Evolutionary conservation across 257 asterid species (phyloP).

Genomic region (Buddleja alternifolia): DNA sequence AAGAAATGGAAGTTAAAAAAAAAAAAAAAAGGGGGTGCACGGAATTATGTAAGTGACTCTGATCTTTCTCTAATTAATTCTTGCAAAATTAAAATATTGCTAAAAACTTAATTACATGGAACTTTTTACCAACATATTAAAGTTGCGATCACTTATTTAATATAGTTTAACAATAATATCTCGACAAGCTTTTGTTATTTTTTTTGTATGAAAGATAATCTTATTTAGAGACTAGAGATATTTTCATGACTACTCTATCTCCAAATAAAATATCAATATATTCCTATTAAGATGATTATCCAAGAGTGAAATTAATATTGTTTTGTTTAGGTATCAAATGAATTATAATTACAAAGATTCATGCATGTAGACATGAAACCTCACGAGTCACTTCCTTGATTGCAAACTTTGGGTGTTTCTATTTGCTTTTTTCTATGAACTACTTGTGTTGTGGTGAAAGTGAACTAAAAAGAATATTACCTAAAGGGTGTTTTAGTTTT

Average conservation of each 20-base stretch:
- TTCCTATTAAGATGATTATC: too few species aligned
- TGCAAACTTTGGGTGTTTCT: background rate
- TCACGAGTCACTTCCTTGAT: background rate
- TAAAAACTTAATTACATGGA: too few species aligned
- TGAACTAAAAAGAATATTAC: too few species aligned
- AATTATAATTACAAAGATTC: background rate
- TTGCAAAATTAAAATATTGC: too few species aligned
- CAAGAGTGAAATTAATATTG: background rate
- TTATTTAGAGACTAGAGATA: background rate
- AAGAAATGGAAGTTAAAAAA: too few species aligned
- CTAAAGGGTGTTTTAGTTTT: too few species aligned
- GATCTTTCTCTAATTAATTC: too few species aligned
- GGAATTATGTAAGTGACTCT: too few species aligned
- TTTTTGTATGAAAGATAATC: background rate
- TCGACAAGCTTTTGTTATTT: constrained; percentile 1
- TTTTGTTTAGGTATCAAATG: background rate
- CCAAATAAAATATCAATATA: too few species aligned
- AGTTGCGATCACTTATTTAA: too few species aligned
- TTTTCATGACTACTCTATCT: background rate
- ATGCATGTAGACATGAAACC: background rate
- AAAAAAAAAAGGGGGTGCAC: too few species aligned
- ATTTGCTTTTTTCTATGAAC: background rate
- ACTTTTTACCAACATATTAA: too few species aligned
- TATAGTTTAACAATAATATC: background rate
- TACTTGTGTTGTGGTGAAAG: background rate